Conservation (phyloP, 2,329 filamentous ascomycete species). For the Stachybotrys chlorohalonatus region DNA sequence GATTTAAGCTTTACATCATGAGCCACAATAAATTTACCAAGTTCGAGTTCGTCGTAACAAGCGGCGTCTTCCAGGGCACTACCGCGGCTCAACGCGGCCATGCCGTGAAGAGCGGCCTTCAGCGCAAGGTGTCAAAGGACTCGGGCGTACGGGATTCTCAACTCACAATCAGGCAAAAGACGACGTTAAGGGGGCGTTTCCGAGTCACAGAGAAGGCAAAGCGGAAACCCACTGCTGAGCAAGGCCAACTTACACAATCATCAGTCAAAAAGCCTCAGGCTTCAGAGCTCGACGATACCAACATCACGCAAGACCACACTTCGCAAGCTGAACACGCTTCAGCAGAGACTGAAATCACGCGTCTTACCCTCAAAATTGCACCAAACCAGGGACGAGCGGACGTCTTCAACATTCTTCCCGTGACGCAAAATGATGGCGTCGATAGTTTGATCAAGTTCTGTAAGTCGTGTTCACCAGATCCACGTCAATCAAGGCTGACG, state of each 20-base stretch:
- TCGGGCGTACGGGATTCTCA: slow-evolving; percentile 3
- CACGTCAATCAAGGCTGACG: neutral
- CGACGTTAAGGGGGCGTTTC: slow-evolving; percentile 7
- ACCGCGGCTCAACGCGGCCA: slow-evolving; percentile 7
- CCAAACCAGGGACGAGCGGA: slow-evolving; percentile 6
- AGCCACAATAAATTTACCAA: neutral
- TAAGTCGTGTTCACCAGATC: neutral
- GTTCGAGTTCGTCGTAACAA: slow-evolving; percentile 7
- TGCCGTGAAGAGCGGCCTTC: slow-evolving; percentile 8
- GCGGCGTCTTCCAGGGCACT: slow-evolving; percentile 4
- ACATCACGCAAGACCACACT: too few relatives aligned
- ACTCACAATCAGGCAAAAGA: slow-evolving; percentile 6
- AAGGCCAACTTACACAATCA: too few relatives aligned
- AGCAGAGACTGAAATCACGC: neutral
- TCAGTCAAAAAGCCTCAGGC: too few relatives aligned
- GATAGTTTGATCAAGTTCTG: slow-evolving; percentile 9
- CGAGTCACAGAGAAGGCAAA: neutral
- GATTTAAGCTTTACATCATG: neutral
- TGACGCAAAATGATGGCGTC: slow-evolving; percentile 3
- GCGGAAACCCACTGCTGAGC: neutral
- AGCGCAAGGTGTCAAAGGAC: slow-evolving; percentile 4
- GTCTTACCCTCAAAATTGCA: neutral
- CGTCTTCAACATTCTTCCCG: slow-evolving; percentile 6
- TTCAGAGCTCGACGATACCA: too few relatives aligned
- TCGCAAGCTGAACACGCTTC: too few relatives aligned